phyloP scores from a whole-genome alignment of 495 filamentous ascomycete genomes.

The Talaromyces thailandensis region DNA sequence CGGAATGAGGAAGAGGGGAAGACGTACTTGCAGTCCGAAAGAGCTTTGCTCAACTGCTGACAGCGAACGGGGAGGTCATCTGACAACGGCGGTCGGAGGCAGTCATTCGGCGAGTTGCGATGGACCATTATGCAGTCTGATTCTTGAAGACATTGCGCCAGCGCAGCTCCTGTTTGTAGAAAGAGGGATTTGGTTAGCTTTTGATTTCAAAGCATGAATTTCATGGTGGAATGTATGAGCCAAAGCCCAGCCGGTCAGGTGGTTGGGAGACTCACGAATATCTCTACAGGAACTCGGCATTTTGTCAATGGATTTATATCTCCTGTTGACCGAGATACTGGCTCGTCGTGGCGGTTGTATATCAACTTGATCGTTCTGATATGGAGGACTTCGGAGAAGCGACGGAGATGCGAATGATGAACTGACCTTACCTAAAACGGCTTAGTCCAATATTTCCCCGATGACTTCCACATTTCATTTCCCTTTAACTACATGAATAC shows the following conservation, averaged over 20 bases:
- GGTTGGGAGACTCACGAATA: conserved; percentile 56
- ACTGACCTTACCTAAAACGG: background rate
- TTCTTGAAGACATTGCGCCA: conserved; percentile 88
- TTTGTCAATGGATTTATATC: conserved; percentile 10
- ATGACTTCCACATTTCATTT: too few relatives aligned
- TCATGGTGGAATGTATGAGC: conserved; percentile 6
- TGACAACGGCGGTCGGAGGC: conserved; percentile 68
- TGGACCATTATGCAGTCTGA: conserved; percentile 92
- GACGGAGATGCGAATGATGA: too few relatives aligned
- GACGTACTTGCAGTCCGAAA: conserved; percentile 78
- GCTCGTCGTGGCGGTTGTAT: background rate
- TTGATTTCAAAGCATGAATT: background rate
- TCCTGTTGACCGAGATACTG: background rate
- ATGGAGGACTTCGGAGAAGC: background rate
- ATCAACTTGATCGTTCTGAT: background rate
- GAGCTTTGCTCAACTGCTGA: conserved; percentile 87
- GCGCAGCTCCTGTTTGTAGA: conserved; percentile 74
- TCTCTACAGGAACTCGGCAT: conserved; percentile 98
- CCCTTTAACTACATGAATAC: too few relatives aligned
- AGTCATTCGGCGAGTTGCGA: conserved; percentile 77
- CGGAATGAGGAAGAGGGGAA: background rate
- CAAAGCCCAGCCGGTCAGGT: background rate
- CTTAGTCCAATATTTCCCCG: too few relatives aligned
- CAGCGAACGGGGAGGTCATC: conserved; percentile 77
- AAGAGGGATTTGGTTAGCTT: too few relatives aligned